A percentile compares a stretch with the other conserved stretches of the same genome.
These are phyloP conservation scores for Miscanthus lutarioriparius DNA, from an alignment of 176 grass and related monocot genomes.

Conservation along the genomic window DNA sequence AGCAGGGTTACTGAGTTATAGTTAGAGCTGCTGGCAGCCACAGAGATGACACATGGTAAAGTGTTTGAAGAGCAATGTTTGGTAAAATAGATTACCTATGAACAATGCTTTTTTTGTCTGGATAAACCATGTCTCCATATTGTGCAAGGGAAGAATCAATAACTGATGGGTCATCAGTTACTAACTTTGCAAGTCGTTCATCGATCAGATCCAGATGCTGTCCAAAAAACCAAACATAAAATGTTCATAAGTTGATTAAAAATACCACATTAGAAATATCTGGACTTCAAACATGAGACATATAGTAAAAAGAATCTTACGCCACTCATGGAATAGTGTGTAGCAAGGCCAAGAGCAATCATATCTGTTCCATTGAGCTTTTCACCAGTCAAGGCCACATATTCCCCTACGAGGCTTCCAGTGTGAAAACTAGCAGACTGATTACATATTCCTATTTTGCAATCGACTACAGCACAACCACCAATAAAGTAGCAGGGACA, in stretches of 20 bases:
- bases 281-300: neutral
- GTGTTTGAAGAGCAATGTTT: conserved; percentile 10
- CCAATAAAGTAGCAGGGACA: neutral
- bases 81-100: conserved; percentile 59
- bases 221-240: conserved; percentile 15
- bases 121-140: conserved; percentile 90
- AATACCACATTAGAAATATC: neutral
- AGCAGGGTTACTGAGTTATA: neutral
- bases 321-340: conserved; percentile 72
- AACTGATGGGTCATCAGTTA: conserved; percentile 96
- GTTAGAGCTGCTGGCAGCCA: neutral
- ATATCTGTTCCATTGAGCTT: conserved; percentile 87
- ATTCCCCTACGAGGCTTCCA: conserved; percentile 66
- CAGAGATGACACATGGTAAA: conserved; percentile 1
- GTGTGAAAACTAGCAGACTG: conserved; percentile 1
- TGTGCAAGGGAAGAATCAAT: conserved; percentile 89
- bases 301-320: conserved; percentile 48
- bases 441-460: neutral
- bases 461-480: neutral
- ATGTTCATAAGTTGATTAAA: neutral
- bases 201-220: conserved; percentile 77
- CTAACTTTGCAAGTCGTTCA: conserved; percentile 74
- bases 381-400: conserved; percentile 87
- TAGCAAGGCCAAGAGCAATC: conserved; percentile 93
- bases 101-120: conserved; percentile 82